These are phyloP conservation scores for Cucurbita pepo DNA, from an alignment of 306 rosid species.

Conservation along the genomic window DNA sequence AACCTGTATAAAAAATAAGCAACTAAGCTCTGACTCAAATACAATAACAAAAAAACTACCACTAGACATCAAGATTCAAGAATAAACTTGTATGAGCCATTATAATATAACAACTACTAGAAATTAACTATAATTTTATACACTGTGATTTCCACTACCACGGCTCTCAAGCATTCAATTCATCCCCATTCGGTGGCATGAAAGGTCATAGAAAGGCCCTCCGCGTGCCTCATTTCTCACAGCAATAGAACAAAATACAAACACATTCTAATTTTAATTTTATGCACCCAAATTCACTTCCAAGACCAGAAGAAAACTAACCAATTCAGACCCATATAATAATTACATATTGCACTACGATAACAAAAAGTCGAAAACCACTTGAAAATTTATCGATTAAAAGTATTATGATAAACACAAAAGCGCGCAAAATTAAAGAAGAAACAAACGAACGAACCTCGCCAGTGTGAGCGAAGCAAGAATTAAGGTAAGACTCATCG, in stretches of 20 bases:
- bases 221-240: background rate
- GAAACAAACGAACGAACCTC: slow-evolving; percentile 28
- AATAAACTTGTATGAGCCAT: background rate
- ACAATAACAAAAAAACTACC: background rate
- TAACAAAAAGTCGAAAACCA: background rate
- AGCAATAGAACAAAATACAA: background rate
- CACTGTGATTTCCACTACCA: background rate
- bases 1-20: slow-evolving; percentile 18
- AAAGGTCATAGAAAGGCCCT: background rate
- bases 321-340: background rate
- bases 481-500: slow-evolving; percentile 56
- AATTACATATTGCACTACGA: background rate
- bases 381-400: background rate
- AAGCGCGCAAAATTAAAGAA: background rate
- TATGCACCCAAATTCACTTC: background rate
- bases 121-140: background rate
- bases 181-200: background rate
- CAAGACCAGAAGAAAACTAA: background rate
- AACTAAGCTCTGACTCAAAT: background rate
- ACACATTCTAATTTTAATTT: background rate
- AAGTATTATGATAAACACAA: background rate
- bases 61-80: background rate
- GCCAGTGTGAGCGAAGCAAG: slow-evolving; percentile 76
- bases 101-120: background rate
- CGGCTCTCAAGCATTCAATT: background rate